Conservation (phyloP, 148 eudicot genomes). For the Rhododendron simsii region DNA sequence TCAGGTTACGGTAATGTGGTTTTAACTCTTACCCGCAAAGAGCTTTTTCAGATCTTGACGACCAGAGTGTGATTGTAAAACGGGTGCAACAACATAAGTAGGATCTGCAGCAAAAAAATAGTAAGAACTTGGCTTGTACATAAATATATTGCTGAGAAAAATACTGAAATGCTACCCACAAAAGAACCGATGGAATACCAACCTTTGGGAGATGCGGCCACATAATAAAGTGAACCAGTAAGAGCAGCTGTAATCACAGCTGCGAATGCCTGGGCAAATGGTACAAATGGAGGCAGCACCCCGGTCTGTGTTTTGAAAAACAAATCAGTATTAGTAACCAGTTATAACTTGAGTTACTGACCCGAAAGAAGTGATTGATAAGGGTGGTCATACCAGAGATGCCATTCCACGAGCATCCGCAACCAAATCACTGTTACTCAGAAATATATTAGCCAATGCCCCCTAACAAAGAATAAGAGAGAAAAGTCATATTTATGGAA, state of each 20-base stretch:
- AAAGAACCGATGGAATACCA: background rate
- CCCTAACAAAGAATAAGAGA: constrained; percentile 43
- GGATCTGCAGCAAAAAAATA: constrained; percentile 58
- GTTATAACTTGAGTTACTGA: background rate
- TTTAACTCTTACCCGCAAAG: constrained; percentile 82
- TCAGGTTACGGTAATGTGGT: constrained; percentile 1
- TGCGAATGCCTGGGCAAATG: constrained; percentile 99
- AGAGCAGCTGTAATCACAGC: constrained; percentile 95
- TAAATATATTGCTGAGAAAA: background rate
- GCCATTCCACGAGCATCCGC: constrained; percentile 85
- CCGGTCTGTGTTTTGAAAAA: constrained; percentile 49
- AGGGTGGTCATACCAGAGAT: constrained; percentile 51
- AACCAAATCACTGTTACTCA: constrained; percentile 62
- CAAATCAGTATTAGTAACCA: constrained; percentile 3
- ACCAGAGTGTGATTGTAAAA: constrained; percentile 66
- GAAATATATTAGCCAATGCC: constrained; percentile 80
- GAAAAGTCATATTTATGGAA: background rate
- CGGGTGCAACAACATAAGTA: constrained; percentile 88
- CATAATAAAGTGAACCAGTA: constrained; percentile 86
- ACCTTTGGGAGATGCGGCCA: constrained; percentile 99
- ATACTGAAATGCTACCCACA: background rate
- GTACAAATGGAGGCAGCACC: constrained; percentile 88
- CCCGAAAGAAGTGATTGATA: background rate
- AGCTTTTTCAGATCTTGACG: constrained; percentile 81
- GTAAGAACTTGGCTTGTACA: background rate